A percentile compares a stretch with the other conserved stretches of the same genome.
These are phyloP conservation scores for Apostasia ramifera DNA, from an alignment of 106 monocot species.

Conservation along the genomic window DNA sequence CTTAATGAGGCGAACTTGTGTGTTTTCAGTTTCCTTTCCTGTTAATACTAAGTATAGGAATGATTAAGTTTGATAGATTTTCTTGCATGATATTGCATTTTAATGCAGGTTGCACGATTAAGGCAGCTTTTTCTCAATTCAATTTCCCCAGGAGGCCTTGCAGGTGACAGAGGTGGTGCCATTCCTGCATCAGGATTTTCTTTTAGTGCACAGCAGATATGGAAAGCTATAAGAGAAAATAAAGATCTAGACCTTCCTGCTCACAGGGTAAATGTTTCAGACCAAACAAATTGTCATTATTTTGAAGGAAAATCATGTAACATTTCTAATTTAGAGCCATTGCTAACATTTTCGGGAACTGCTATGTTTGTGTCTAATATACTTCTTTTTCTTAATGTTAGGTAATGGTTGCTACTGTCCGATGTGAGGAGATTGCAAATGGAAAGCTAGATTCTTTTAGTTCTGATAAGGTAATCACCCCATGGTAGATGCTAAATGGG, in stretches of 20 bases:
- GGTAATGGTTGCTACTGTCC: slow-evolving; percentile 61
- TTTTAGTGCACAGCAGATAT: slow-evolving; percentile 50
- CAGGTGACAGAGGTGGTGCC: slow-evolving; percentile 53
- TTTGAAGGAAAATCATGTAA: too few relatives aligned
- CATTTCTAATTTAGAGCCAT: too few relatives aligned
- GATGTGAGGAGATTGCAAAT: slow-evolving; percentile 60
- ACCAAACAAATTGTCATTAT: neutral
- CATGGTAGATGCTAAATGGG: neutral
- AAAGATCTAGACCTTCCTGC: slow-evolving; percentile 57
- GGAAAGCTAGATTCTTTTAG: slow-evolving; percentile 40
- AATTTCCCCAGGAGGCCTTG: slow-evolving; percentile 56
- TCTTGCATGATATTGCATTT: neutral
- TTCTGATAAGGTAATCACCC: slow-evolving; percentile 36
- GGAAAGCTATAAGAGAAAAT: slow-evolving; percentile 56
- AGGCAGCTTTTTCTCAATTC: slow-evolving; percentile 46
- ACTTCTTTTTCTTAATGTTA: neutral
- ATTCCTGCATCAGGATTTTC: slow-evolving; percentile 56
- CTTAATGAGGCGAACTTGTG: too few relatives aligned
- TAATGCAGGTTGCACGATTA: slow-evolving; percentile 35
- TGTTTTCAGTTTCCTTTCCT: slow-evolving; percentile 1
- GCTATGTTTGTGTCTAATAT: neutral
- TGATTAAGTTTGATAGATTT: too few relatives aligned
- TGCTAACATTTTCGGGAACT: slow-evolving; percentile 49
- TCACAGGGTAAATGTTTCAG: slow-evolving; percentile 28
- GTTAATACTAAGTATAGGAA: too few relatives aligned